These are phyloP conservation scores for Trifolium dubium DNA, from an alignment of 306 rosid species.

Conservation along the genomic window DNA sequence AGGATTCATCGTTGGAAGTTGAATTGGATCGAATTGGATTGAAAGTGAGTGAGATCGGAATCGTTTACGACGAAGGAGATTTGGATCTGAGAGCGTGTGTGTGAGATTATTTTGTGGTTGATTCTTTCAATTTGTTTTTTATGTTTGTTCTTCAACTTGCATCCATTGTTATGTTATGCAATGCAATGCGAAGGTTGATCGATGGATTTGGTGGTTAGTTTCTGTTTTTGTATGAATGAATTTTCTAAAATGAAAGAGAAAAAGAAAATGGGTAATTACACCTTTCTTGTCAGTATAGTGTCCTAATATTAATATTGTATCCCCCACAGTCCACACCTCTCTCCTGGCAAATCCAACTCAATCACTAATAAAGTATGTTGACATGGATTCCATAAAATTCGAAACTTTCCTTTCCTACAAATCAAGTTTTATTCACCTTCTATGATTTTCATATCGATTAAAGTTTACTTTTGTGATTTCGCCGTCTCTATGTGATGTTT, in stretches of 20 bases:
- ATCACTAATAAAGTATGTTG: not conserved
- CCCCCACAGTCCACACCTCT: not conserved
- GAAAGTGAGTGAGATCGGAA: slow-evolving; percentile 57
- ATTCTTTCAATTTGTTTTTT: not conserved
- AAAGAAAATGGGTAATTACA: not conserved
- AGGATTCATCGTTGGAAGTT: slow-evolving; percentile 88
- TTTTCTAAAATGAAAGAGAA: not conserved
- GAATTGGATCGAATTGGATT: slow-evolving; percentile 61
- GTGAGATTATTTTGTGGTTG: not conserved
- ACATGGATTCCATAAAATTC: not conserved
- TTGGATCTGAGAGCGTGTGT: slow-evolving; percentile 71
- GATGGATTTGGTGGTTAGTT: not conserved
- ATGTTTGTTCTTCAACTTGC: slow-evolving; percentile 16
- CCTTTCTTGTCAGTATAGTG: not conserved
- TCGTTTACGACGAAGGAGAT: slow-evolving; percentile 44
- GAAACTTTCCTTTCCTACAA: not conserved
- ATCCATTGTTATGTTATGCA: not conserved
- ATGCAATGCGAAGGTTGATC: not conserved
- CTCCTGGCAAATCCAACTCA: not conserved
- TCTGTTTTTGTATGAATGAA: not conserved
- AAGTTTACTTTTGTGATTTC: too few species aligned
- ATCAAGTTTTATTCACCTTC: too few species aligned
- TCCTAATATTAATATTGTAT: not conserved
- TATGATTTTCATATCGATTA: too few species aligned
- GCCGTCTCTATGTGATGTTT: too few species aligned